Percentiles rank a stretch among this genome's conserved stretches.
Conservation (phyloP, 257 asterid species). For the Solanum sejunctum region DNA sequence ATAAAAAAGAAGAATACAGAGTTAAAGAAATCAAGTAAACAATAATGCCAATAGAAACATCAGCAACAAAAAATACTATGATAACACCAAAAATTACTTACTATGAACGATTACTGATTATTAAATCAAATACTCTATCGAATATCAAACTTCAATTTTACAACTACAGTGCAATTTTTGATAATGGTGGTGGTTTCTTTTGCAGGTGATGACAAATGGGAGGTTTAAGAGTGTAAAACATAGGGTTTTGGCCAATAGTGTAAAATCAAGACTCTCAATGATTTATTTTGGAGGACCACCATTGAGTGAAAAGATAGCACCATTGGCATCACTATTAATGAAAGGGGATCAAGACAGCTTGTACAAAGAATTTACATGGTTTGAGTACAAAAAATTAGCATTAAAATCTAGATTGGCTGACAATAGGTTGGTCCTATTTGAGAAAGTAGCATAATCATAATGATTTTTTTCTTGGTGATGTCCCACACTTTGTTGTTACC, state of each 20-base stretch:
- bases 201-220: conserved; percentile 33
- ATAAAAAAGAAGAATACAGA: no score
- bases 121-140: neutral
- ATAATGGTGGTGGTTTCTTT: neutral
- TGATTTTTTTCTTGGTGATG: neutral
- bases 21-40: no score
- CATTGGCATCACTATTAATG: conserved; percentile 16
- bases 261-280: conserved; percentile 25
- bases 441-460: conserved; percentile 3
- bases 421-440: conserved; percentile 19
- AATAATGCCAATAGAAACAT: no score
- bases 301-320: conserved; percentile 25
- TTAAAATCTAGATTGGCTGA: conserved; percentile 16
- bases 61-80: no score
- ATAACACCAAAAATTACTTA: neutral
- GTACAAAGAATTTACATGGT: conserved; percentile 33
- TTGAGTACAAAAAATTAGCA: conserved; percentile 28
- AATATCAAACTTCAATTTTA: neutral
- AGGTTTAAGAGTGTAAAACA: conserved; percentile 27
- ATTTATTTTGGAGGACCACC: conserved; percentile 35
- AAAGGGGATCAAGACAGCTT: conserved; percentile 19
- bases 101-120: neutral
- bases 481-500: neutral
- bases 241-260: conserved; percentile 17
- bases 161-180: neutral